Evolutionary conservation across 106 monocot genomes (phyloP), one percentile per base, ranked within the genome.

Genomic region (Phalaenopsis equestris): DNA sequence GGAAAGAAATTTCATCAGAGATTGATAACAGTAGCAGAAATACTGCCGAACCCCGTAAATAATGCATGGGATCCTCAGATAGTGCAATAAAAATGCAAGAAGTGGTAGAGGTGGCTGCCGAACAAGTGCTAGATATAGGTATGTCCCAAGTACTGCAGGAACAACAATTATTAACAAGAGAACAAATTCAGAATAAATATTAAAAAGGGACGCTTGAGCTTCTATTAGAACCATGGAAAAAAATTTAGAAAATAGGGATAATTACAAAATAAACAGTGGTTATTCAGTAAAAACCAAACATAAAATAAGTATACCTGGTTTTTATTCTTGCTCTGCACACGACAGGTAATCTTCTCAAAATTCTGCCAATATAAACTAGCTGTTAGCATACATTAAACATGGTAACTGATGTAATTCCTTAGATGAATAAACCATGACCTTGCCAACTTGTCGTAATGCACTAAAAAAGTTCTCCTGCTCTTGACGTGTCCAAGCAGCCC

Each of bases 401-500:
- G 24, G 49, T 30, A 48, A 24, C 49, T 49, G n/a, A 52, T n/a
- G 6, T 8, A 21, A 75, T 15, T 47, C 70, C 55, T 77, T 47
- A 47, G 47, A 72, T 19, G 39, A 61, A 18, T 56, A 42, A 78
- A 37, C 18, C 15, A 79, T 41, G 73, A 92, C 97, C 87, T 97
- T 97, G 78, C 97, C 97, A 83, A 97, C 97, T 97, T 97, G 97
- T 55, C 97, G 87, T 75, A 97, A 83, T 24, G 97, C 97, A 89
- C 90, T 94, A 81, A 97, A 97, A 83, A 97, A 97, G 82, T 88
- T 97, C 77, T 97, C 94, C 80, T 97, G 94, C 79, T 97, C 97
- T 83, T 97, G 97, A 24, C 94, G 88, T 87, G 97, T 97, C 97
- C 97, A 97, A 81, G 97, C 97, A 80, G 94, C 97, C 97, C 97